phyloP scores from a whole-genome alignment of 2,329 filamentous ascomycete genomes.

The Chaetomiaceae sp. region DNA sequence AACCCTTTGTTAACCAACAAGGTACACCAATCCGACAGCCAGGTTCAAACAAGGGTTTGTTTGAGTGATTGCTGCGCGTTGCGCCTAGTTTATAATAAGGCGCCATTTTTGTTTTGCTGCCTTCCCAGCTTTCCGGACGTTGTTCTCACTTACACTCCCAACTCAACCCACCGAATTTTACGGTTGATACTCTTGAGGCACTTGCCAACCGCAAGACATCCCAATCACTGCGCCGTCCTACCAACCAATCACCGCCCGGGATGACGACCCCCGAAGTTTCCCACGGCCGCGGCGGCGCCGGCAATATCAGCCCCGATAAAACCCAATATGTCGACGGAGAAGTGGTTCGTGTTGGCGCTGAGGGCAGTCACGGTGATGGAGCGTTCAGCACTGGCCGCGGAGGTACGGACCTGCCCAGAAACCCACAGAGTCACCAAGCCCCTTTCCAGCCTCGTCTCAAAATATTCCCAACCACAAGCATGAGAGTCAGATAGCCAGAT shows the following conservation, averaged over 20 bases:
- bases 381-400: conserved; percentile 56
- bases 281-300: conserved; percentile 57
- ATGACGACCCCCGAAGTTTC: conserved; percentile 48
- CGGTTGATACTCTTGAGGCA: too few species aligned
- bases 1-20: conserved; percentile 9
- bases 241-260: too few species aligned
- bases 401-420: too few species aligned
- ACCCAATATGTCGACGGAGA: conserved; percentile 60
- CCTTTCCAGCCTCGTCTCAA: too few species aligned
- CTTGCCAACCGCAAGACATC: too few species aligned
- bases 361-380: conserved; percentile 55
- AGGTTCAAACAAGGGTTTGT: not conserved
- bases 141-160: not conserved
- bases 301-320: conserved; percentile 56
- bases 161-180: too few species aligned
- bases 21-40: not conserved
- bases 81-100: conserved; percentile 12
- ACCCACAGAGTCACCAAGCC: too few species aligned
- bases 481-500: too few species aligned
- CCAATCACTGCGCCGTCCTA: too few species aligned
- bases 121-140: too few species aligned
- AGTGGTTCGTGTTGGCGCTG: conserved; percentile 51
- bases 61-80: too few species aligned
- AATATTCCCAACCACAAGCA: too few species aligned
- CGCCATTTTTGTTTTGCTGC: not conserved